A percentile compares a stretch with the other conserved stretches of the same genome.
Evolutionary conservation across 495 filamentous ascomycete genomes (phyloP).

Genomic region (Talaromyces borbonicus): DNA sequence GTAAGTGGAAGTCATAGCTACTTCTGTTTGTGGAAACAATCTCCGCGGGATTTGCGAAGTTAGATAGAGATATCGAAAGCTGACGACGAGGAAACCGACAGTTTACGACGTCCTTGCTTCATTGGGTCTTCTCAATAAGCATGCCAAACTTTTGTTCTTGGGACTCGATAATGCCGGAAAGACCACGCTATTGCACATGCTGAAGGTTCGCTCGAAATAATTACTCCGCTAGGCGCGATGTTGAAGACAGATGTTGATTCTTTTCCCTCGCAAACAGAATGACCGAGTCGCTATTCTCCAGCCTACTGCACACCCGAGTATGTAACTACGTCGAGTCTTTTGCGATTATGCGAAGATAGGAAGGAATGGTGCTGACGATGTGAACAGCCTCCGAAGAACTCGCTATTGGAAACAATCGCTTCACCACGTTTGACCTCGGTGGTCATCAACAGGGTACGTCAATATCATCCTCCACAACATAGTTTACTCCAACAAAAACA

Average conservation of each 20-base stretch:
- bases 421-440: constrained; percentile 95
- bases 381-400: constrained; percentile 82
- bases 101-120: constrained; percentile 89
- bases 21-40: neutral
- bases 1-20: constrained; percentile 60
- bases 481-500: no score
- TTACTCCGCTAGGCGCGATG: neutral
- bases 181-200: constrained; percentile 85
- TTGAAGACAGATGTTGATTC: constrained; percentile 11
- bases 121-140: constrained; percentile 91
- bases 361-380: neutral
- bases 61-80: neutral
- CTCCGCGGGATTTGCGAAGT: neutral
- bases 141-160: constrained; percentile 87
- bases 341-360: neutral
- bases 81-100: constrained; percentile 23
- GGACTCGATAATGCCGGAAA: constrained; percentile 97
- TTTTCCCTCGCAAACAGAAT: constrained; percentile 47
- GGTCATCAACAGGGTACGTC: constrained; percentile 85
- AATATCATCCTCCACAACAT: constrained; percentile 1
- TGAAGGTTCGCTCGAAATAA: constrained; percentile 54
- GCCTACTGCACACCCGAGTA: constrained; percentile 83
- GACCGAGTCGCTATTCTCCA: constrained; percentile 89
- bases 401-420: constrained; percentile 89
- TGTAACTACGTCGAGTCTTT: constrained; percentile 22